Evolutionary conservation across 768 basidiomycete genomes (phyloP).

Genomic region (Trametes cingulata): DNA sequence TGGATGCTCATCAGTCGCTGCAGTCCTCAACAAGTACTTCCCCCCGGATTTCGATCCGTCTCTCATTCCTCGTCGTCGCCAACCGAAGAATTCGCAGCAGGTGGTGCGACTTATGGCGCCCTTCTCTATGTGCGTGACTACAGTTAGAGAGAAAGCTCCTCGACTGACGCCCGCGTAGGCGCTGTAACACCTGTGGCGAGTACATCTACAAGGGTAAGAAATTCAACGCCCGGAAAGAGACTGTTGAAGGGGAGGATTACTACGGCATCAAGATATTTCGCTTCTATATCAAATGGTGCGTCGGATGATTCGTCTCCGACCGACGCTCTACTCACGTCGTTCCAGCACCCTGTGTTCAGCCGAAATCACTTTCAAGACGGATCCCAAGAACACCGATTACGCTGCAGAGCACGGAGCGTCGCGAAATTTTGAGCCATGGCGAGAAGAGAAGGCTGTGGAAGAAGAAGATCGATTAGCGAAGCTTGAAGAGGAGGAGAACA

Average conservation of each 20-base stretch:
- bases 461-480: conserved; percentile 85
- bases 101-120: conserved; percentile 99
- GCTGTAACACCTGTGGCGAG: conserved; percentile 95
- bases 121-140: conserved; percentile 81
- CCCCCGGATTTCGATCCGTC: conserved; percentile 98
- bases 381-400: conserved; percentile 97
- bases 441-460: conserved; percentile 75
- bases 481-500: conserved; percentile 90
- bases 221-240: conserved; percentile 99
- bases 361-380: conserved; percentile 99
- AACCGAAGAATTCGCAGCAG: conserved; percentile 93
- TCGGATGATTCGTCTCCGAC: conserved; percentile 34
- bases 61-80: conserved; percentile 88
- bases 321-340: conserved; percentile 19
- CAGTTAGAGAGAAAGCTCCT: background rate
- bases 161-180: conserved; percentile 45
- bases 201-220: conserved; percentile 99
- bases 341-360: conserved; percentile 90
- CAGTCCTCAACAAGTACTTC: conserved; percentile 93
- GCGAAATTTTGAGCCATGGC: conserved; percentile 97
- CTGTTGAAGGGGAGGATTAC: conserved; percentile 95
- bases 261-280: conserved; percentile 97
- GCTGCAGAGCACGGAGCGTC: conserved; percentile 94
- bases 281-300: conserved; percentile 89
- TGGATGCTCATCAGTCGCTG: conserved; percentile 12